Base-by-base conservation (phyloP, 2,329 filamentous ascomycete species). In the Xenoacremonium recifei region DNA sequence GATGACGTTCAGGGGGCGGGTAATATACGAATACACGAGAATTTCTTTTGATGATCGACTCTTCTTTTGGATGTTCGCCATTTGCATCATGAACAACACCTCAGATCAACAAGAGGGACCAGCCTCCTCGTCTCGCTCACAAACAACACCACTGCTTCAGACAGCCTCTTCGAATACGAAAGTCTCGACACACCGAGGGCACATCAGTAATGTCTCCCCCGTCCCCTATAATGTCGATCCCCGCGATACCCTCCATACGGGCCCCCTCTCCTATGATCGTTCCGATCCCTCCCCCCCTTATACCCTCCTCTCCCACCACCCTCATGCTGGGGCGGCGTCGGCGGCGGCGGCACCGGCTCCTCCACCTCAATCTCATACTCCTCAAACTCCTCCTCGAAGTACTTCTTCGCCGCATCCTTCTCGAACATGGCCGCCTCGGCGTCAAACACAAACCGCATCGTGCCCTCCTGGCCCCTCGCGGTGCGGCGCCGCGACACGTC, bases 391-490 rank as follows among this genome's bases (percentile, higher is more conserved):
- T 85, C 79, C 31, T 78, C 80, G 59, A 85, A 89, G 62, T 84
- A 90, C 37, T 77, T 73, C 4, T 76, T 75, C 2, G 91, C 85
- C 11, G 77, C 73, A 11, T 76, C 75, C 54, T 81, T 79, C 66
- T 99, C 93, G 13, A 75, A 73, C 35, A 78, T 76, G 2, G 90
- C 90, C 37, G 85, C 79, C 40, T 85, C 84, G 0, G 84, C 80
- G 50, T 96, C 87, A 36, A 97, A 84, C 66, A 96, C 89, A 63
- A 96, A 97, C 6, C 93, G 80, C 51, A 95, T 82, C 0, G 92
- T 95, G 6, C 87, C 87, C 17, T 89, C 85, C 55, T 76, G 64
- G 60, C 72, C 53, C 65, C 71, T 48, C 57, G 63, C 62, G 5
- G 62, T 58, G 2, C 64, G 51, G 9, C 57, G 51, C 11, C 59